Percentiles rank a stretch among this genome's conserved stretches.
Evolutionary conservation across 2,329 filamentous ascomycete species (phyloP).

Genomic region (Penicillium janthinellum): DNA sequence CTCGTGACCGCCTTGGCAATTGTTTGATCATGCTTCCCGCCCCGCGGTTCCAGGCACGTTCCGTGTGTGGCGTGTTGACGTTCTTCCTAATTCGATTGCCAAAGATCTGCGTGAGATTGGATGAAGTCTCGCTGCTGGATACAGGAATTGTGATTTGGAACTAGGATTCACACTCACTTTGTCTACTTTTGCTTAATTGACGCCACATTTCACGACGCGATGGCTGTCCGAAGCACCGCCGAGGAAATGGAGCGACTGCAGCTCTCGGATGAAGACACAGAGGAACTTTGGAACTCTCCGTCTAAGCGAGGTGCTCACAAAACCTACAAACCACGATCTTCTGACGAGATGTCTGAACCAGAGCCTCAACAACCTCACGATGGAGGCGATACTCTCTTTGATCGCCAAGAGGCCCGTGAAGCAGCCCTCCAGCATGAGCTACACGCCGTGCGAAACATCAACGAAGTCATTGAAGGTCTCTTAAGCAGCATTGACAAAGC

Average conservation of each 20-base stretch:
- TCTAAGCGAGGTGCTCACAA: conserved; percentile 42
- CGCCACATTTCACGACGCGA: conserved; percentile 13
- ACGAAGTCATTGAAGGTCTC: conserved; percentile 74
- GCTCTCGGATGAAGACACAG: conserved; percentile 58
- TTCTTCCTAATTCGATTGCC: conserved; percentile 16
- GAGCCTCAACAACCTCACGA: conserved; percentile 44
- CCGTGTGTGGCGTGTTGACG: conserved; percentile 21
- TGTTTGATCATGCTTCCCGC: conserved; percentile 12
- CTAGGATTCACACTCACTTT: background rate
- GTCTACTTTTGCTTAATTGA: background rate
- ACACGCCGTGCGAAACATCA: conserved; percentile 80
- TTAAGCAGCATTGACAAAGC: conserved; percentile 49
- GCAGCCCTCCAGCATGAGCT: conserved; percentile 75
- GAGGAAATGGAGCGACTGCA: conserved; percentile 55
- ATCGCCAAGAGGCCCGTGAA: conserved; percentile 69
- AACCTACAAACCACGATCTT: conserved; percentile 32
- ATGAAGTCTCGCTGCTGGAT: background rate
- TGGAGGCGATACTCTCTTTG: conserved; percentile 56
- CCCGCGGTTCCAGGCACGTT: conserved; percentile 6
- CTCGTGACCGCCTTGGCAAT: conserved; percentile 10
- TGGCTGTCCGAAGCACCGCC: conserved; percentile 41
- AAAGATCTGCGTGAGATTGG: background rate
- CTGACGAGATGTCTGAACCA: conserved; percentile 38
- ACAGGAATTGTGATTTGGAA: too few relatives aligned
- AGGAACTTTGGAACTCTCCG: conserved; percentile 62